Percentiles rank a stretch among this genome's conserved stretches.
These are phyloP conservation scores for Cytospora mali DNA, from an alignment of 2,329 filamentous ascomycete genomes.

Conservation along the genomic window DNA sequence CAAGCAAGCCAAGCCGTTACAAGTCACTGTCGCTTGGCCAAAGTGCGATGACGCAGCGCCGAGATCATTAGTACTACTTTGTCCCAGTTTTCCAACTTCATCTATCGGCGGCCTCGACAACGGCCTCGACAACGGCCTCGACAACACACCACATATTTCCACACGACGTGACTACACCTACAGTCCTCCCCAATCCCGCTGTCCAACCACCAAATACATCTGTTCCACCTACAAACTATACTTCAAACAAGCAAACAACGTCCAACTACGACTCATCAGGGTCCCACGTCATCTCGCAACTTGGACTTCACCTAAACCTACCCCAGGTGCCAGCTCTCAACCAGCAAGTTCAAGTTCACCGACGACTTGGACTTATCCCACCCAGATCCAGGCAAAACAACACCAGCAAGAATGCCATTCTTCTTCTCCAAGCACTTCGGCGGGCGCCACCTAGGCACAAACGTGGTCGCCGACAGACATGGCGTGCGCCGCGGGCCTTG, in stretches of 20 bases:
- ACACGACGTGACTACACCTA: neutral
- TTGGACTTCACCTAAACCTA: neutral
- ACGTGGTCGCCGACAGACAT: conserved; percentile 47
- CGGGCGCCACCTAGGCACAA: conserved; percentile 53
- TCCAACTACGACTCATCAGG: too few species aligned
- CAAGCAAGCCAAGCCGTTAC: neutral
- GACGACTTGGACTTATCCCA: neutral
- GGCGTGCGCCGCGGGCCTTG: conserved; percentile 54
- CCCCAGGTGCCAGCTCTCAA: neutral
- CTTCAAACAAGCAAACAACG: too few species aligned
- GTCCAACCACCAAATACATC: too few species aligned
- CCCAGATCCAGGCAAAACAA: conserved; percentile 34
- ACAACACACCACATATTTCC: too few species aligned
- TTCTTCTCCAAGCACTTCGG: conserved; percentile 52
- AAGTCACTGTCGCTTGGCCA: neutral
- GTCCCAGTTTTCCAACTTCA: neutral
- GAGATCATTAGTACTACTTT: neutral
- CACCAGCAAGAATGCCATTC: conserved; percentile 49
- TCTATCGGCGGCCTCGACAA: too few species aligned
- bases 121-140: too few species aligned
- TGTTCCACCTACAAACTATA: too few species aligned
- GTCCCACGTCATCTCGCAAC: too few species aligned
- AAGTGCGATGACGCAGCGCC: neutral
- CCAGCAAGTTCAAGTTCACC: neutral
- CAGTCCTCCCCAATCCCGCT: too few species aligned